These are phyloP conservation scores for Plectosphaerella cucumerina DNA, from an alignment of 2,329 filamentous ascomycete genomes.

Conservation along the genomic window DNA sequence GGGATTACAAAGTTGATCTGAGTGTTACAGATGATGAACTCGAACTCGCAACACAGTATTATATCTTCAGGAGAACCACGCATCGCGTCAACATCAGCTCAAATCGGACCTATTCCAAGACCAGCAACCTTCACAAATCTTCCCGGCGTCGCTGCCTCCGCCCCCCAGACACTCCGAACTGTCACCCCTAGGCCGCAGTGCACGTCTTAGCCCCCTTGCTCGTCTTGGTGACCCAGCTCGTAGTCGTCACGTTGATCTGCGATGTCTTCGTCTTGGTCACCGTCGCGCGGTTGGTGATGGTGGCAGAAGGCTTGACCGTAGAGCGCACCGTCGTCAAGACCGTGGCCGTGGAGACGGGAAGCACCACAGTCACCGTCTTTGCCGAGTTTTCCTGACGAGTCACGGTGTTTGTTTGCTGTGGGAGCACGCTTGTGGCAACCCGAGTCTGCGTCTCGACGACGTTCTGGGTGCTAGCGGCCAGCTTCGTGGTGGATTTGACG, in stretches of 20 bases:
- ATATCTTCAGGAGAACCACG: too few species aligned
- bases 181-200: neutral
- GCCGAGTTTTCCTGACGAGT: slow-evolving; percentile 4
- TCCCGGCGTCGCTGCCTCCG: too few species aligned
- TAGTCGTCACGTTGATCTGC: neutral
- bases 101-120: too few species aligned
- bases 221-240: slow-evolving; percentile 2
- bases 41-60: too few species aligned
- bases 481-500: neutral
- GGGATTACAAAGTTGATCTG: neutral
- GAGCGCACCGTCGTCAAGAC: slow-evolving; percentile 18
- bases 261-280: slow-evolving; percentile 9
- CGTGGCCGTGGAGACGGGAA: slow-evolving; percentile 15
- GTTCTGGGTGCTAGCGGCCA: neutral
- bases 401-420: slow-evolving; percentile 6
- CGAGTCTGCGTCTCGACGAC: slow-evolving; percentile 5
- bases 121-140: too few species aligned
- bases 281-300: slow-evolving; percentile 5
- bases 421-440: slow-evolving; percentile 8
- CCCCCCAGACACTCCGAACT: too few species aligned
- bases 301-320: slow-evolving; percentile 13
- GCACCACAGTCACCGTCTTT: slow-evolving; percentile 10
- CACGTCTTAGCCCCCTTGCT: slow-evolving; percentile 3
- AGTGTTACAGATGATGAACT: neutral
- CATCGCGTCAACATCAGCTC: too few species aligned